Percentiles rank a stretch among this genome's conserved stretches.
Evolutionary conservation across 2,329 filamentous ascomycete genomes (phyloP).

Genomic region (Colletotrichum limetticola): DNA sequence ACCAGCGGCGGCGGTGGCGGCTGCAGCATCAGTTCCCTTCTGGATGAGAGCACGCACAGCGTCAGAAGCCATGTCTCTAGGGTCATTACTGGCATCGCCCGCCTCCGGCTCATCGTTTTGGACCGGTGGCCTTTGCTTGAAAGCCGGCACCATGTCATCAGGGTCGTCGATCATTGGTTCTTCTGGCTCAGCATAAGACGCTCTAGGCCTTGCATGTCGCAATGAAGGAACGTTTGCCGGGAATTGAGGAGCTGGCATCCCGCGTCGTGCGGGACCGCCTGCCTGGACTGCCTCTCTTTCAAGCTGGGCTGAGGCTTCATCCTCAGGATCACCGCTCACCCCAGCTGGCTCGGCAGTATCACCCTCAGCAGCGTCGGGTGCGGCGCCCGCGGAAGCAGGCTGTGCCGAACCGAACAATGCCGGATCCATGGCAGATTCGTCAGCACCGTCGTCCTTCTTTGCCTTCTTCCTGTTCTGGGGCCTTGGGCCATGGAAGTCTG

Average conservation of each 20-base stretch:
- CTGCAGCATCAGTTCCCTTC: constrained; percentile 29
- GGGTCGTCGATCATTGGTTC: constrained; percentile 54
- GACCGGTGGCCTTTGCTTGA: constrained; percentile 21
- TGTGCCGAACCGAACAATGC: constrained; percentile 54
- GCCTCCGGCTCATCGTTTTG: constrained; percentile 23
- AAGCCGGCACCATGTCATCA: constrained; percentile 47
- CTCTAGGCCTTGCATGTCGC: constrained; percentile 62
- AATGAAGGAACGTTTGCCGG: constrained; percentile 57
- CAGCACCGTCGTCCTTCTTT: constrained; percentile 37
- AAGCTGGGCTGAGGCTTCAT: constrained; percentile 29
- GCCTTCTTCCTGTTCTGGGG: constrained; percentile 55
- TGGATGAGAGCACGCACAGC: constrained; percentile 45
- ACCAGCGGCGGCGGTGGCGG: constrained; percentile 21
- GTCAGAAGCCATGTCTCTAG: constrained; percentile 54
- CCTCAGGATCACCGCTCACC: constrained; percentile 37
- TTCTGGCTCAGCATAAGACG: constrained; percentile 62
- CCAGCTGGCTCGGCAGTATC: constrained; percentile 23
- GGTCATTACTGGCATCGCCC: constrained; percentile 25
- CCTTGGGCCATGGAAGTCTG: constrained; percentile 60
- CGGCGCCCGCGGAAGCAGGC: background rate
- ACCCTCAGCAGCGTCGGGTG: background rate
- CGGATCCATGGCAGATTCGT: constrained; percentile 60
- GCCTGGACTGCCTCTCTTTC: constrained; percentile 10
- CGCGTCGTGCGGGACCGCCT: background rate
- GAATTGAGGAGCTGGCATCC: constrained; percentile 11